These are phyloP conservation scores for Insectozyma bohioensis DNA, from an alignment of 1,139 yeast species.

Conservation along the genomic window DNA sequence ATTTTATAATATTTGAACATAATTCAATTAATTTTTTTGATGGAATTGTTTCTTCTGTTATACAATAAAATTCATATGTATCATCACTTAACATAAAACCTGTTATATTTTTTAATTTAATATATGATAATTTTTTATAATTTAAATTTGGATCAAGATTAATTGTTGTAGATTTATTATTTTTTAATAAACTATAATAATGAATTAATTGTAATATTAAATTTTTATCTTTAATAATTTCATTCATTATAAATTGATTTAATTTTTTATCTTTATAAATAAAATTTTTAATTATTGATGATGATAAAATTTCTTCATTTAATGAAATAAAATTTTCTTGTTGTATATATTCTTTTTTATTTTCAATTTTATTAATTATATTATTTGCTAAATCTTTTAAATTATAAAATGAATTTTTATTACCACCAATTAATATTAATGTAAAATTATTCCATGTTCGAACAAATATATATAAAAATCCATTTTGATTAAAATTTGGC, in stretches of 20 bases:
- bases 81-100: constrained; percentile 43
- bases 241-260: constrained; percentile 37
- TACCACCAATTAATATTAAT: constrained; percentile 75
- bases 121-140: constrained; percentile 36
- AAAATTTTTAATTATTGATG: constrained; percentile 61
- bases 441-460: constrained; percentile 57
- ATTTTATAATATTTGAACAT: constrained; percentile 34
- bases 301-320: constrained; percentile 10
- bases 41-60: constrained; percentile 28
- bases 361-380: constrained; percentile 45
- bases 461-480: constrained; percentile 81
- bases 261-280: constrained; percentile 68
- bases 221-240: constrained; percentile 18
- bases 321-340: constrained; percentile 24
- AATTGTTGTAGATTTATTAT: constrained; percentile 22
- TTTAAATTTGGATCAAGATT: constrained; percentile 11
- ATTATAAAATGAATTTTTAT: constrained; percentile 76
- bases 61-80: constrained; percentile 39
- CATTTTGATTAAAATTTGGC: constrained; percentile 85
- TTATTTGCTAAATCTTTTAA: constrained; percentile 60
- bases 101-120: constrained; percentile 29
- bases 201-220: constrained; percentile 27
- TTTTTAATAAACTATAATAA: constrained; percentile 32
- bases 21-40: constrained; percentile 34
- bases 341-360: constrained; percentile 38